Evolutionary conservation across 345 rosid genomes (phyloP), one percentile per base, ranked within the genome.

Genomic region (Laguncularia racemosa): DNA sequence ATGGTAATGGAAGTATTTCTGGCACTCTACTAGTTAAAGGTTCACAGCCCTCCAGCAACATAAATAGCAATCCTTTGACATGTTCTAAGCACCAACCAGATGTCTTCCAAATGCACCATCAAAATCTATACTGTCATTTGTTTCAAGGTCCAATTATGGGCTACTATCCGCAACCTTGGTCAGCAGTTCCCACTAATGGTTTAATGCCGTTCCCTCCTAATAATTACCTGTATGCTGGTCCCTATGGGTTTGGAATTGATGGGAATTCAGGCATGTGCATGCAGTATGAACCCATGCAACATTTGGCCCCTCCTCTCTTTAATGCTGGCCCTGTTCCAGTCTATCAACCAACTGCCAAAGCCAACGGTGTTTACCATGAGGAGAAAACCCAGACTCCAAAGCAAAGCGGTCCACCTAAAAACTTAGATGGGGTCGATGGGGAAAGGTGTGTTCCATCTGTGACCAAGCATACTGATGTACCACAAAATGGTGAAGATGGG

Each of bases 101-200:
- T 58, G 71, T 63, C 65, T 79, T 86, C 15, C 67, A 76, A 7
- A 28, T 79, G 76, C 86, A 70, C 14, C 78, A 72, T 72, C 91
- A 83, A 53, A 84, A 69, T 58, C 43, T 72, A 67, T 87, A 73
- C 47, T 77, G 71, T 73, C 73, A 88, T 18, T 56, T 84, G 63
- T 82, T 75, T 68, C 90, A 81, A 66, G 64, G 75, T 80, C 80
- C 97, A 56, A 60, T 86, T 28, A 59, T 82, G 83, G 84, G 85
- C 61, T 89, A 87, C 80, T 89, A 81, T 66, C 95, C 76, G 71
- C 92, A 87, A 71, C 72, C 96, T 16, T 93, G 96, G 97, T 66
- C 90, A 17, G 74, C 87, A 51, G 76, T 70, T 68, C 81, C 91
- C 11, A 65, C 81, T 44, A 81, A 68, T 66, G 95, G 89, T 50